Evolutionary conservation across 352 stramenopile species (phyloP), one percentile per base, ranked within the genome.

Genomic region (Pythium rhizo-oryzae): DNA sequence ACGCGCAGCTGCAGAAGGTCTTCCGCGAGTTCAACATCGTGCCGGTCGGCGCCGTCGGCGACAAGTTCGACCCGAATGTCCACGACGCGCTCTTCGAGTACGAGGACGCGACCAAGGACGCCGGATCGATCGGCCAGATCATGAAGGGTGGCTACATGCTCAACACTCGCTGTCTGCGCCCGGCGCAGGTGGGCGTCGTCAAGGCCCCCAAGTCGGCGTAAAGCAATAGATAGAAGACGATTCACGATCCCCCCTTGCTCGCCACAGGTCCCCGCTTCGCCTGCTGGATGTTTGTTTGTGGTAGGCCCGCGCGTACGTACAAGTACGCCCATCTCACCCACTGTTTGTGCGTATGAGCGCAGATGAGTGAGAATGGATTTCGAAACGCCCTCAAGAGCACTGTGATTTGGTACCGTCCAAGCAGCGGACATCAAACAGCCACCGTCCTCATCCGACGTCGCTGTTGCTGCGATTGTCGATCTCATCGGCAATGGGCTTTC

Each of bases 81-180:
- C 97, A 99, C 80, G 97, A 99, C 65, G 98, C 97, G 33, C 82
- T 99, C 43, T 99, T 99, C 77, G 92, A 99, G 85, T 99, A 99
- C 79, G 82, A 91, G 19, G 96, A 99, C 85, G 65, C 85, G 2
- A 74, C 84, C 37, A 93, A 96, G 71, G 87, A 94, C 46, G 70
- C 90, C 21, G 96, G 94, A 25, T 97, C 88, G 28, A 84, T 99
- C 59, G 97, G 96, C 39, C 96, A 99, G 84, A 85, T 99, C 54
- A 94, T 99, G 81, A 99, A 99, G 85, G 75, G 77, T 4, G 98
- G 98, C 60, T 99, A 99, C 82, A 84, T 90, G 71, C 84, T 99
- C 59, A 98, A 99, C 81, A 84, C 93, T 61, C 88, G 98, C 54
- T 94, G 98, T 52, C 88, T 99, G 37, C 91, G 98, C 67, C 94